Evolutionary conservation across 495 filamentous ascomycete genomes (phyloP).

Genomic region (Bathelium albidoporum): DNA sequence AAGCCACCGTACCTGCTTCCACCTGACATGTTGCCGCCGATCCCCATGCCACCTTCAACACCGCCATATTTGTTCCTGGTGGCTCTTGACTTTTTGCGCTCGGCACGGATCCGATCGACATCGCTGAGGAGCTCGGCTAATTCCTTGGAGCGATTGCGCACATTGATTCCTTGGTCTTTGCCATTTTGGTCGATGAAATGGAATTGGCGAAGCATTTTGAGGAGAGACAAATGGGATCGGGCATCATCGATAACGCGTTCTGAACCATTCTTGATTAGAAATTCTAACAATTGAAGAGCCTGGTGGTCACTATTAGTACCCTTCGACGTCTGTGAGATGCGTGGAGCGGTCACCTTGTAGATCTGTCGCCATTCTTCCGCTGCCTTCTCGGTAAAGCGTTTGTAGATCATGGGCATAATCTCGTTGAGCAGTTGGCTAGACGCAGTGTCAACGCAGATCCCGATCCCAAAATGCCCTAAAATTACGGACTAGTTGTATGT

Average conservation of each 20-base stretch:
- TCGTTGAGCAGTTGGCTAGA: constrained; percentile 89
- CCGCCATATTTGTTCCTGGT: constrained; percentile 92
- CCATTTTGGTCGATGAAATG: constrained; percentile 94
- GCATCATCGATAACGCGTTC: constrained; percentile 98
- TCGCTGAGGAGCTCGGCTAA: constrained; percentile 86
- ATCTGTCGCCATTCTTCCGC: constrained; percentile 99
- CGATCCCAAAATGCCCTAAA: background rate
- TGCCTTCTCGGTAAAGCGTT: constrained; percentile 94
- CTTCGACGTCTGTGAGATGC: no score
- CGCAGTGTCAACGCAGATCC: constrained; percentile 10
- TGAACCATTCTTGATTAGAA: constrained; percentile 95
- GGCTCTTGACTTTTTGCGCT: constrained; percentile 84
- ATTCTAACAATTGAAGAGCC: constrained; percentile 91
- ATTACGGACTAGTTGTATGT: constrained; percentile 89
- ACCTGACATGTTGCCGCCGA: constrained; percentile 30
- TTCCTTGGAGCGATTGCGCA: constrained; percentile 92
- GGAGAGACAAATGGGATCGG: constrained; percentile 79
- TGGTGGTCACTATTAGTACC: constrained; percentile 19
- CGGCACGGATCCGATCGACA: constrained; percentile 82
- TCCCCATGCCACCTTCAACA: constrained; percentile 67
- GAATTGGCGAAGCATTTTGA: constrained; percentile 98
- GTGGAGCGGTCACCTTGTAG: constrained; percentile 58
- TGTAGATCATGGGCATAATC: constrained; percentile 99
- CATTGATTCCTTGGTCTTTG: constrained; percentile 97
- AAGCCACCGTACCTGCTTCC: constrained; percentile 72